These are phyloP conservation scores for Bruguiera parviflora DNA, from an alignment of 345 rosid genomes.

Conservation along the genomic window DNA sequence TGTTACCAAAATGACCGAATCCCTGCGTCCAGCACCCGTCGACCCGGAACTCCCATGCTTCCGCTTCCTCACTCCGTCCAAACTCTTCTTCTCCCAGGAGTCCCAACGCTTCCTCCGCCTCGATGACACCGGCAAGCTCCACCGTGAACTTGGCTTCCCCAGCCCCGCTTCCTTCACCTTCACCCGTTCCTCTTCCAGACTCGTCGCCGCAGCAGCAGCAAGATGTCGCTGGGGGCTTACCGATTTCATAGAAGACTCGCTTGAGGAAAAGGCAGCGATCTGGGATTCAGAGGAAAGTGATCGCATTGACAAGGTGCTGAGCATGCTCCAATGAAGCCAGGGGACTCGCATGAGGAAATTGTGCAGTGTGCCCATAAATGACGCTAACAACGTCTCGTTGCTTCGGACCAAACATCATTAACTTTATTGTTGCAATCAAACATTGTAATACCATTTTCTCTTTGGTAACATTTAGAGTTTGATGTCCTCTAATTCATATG, in stretches of 20 bases:
- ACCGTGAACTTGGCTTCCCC: conserved; percentile 80
- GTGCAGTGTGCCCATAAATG: too few species aligned
- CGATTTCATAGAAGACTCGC: conserved; percentile 53
- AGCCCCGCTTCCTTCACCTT: conserved; percentile 59
- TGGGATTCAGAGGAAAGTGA: conserved; percentile 59
- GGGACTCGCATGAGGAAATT: too few species aligned
- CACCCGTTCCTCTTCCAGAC: conserved; percentile 62
- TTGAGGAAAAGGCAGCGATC: conserved; percentile 51
- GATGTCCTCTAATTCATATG: too few species aligned
- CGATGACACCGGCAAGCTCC: conserved; percentile 74
- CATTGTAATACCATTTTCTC: too few species aligned
- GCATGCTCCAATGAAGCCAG: too few species aligned
- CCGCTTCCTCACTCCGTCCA: conserved; percentile 61
- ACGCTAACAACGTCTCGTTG: too few species aligned
- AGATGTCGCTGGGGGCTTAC: conserved; percentile 74
- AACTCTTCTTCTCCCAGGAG: conserved; percentile 59
- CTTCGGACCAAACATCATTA: too few species aligned
- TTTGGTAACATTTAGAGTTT: too few species aligned
- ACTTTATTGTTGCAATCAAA: too few species aligned
- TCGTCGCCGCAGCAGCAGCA: conserved; percentile 59
- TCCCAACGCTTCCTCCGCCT: conserved; percentile 62
- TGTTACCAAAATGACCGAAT: conserved; percentile 49
- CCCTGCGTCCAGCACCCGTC: conserved; percentile 46
- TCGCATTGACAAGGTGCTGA: conserved; percentile 46
- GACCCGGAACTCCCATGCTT: conserved; percentile 42